A percentile compares a stretch with the other conserved stretches of the same genome.
These are phyloP conservation scores for Pestalotiopsis sp. DNA, from an alignment of 2,329 filamentous ascomycete species.

Conservation along the genomic window DNA sequence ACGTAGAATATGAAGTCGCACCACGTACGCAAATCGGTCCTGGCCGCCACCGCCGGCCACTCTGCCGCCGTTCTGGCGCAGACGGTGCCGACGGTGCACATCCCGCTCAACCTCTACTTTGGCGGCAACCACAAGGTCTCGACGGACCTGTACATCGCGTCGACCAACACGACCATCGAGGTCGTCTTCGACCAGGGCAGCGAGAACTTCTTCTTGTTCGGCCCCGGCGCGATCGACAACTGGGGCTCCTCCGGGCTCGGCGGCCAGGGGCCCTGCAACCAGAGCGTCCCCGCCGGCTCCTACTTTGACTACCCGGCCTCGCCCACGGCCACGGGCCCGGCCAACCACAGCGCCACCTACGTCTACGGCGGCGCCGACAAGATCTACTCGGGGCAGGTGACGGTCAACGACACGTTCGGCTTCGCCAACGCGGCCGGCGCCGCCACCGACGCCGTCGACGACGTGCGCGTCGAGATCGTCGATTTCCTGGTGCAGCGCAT, in stretches of 20 bases:
- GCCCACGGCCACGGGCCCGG: not conserved
- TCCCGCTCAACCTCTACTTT: constrained; percentile 14
- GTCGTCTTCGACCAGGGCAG: constrained; percentile 26
- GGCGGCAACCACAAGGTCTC: constrained; percentile 20
- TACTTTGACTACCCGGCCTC: constrained; percentile 14
- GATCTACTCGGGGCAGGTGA: constrained; percentile 16
- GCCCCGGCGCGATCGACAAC: constrained; percentile 14
- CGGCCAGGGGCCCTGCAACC: constrained; percentile 13
- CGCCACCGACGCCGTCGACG: constrained; percentile 18
- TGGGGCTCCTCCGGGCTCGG: constrained; percentile 10
- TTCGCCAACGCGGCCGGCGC: constrained; percentile 22
- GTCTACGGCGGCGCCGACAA: constrained; percentile 23
- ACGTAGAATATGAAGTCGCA: not conserved
- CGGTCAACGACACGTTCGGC: constrained; percentile 27
- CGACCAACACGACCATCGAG: constrained; percentile 22
- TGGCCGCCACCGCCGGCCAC: not conserved
- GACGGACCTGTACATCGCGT: constrained; percentile 23
- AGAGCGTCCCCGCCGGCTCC: constrained; percentile 5
- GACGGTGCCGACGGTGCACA: constrained; percentile 14
- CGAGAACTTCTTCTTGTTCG: constrained; percentile 26
- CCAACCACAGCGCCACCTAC: constrained; percentile 11
- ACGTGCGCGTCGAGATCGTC: constrained; percentile 29
- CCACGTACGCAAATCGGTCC: not conserved
- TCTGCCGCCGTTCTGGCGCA: not conserved
- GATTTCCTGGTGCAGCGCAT: constrained; percentile 25